Conservation (phyloP, 75 land plant species). For the Selaginella tamariscina region DNA sequence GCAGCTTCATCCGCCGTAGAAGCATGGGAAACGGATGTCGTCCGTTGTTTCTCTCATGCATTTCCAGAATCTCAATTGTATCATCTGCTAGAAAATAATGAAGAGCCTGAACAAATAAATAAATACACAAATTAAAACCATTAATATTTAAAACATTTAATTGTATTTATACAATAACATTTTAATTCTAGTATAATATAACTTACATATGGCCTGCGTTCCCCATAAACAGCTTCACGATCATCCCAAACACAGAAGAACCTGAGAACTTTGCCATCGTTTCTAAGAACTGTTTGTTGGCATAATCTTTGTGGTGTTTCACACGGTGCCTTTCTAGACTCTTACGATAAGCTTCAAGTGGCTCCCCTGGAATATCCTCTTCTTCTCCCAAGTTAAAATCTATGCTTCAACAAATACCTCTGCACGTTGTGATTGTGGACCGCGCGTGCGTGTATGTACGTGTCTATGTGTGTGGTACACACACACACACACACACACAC, state of each 20-base stretch:
- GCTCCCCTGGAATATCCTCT: slow-evolving; percentile 24
- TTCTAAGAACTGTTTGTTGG: slow-evolving; percentile 25
- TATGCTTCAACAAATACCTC: slow-evolving; percentile 31
- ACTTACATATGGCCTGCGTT: slow-evolving; percentile 29
- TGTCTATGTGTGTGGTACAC: too few species aligned
- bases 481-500: too few species aligned
- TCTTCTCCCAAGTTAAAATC: slow-evolving; percentile 25
- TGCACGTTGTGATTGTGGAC: too few species aligned
- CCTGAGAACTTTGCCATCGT: slow-evolving; percentile 32
- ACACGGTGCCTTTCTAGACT: slow-evolving; percentile 13
- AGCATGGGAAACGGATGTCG: slow-evolving; percentile 25
- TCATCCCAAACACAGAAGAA: slow-evolving; percentile 36
- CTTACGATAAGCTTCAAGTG: slow-evolving; percentile 20
- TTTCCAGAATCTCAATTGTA: slow-evolving; percentile 32
- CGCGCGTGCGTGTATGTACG: too few species aligned
- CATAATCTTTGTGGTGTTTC: slow-evolving; percentile 22
- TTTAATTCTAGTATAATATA: background rate
- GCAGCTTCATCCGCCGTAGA: slow-evolving; percentile 17
- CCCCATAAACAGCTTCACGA: slow-evolving; percentile 27
- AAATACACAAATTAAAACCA: background rate
- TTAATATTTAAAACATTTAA: background rate
- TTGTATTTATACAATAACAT: background rate
- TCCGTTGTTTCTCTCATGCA: slow-evolving; percentile 29
- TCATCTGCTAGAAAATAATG: slow-evolving; percentile 35
- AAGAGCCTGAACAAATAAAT: slow-evolving; percentile 15